These are phyloP conservation scores for Petunia secreta DNA, from an alignment of 257 asterid genomes.

Conservation along the genomic window DNA sequence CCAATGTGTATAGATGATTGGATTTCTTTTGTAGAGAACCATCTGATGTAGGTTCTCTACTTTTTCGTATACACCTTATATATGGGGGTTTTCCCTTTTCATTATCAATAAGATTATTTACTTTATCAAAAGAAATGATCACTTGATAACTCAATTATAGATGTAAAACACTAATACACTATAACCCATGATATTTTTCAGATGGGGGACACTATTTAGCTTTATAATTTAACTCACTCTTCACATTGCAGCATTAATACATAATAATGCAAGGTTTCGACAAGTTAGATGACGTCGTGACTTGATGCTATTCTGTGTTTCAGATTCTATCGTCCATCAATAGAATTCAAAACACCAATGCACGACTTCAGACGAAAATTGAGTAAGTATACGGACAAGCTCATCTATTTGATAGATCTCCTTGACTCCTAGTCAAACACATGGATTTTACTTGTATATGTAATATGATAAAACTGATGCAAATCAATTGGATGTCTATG, in stretches of 20 bases:
- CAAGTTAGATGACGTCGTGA: slow-evolving; percentile 21
- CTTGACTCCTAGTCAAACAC: slow-evolving; percentile 16
- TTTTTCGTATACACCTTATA: too few relatives aligned
- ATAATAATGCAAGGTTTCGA: background rate
- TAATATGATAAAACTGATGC: background rate
- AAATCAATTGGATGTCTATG: background rate
- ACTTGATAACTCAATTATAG: background rate
- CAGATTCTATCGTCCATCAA: slow-evolving; percentile 79
- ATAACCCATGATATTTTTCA: background rate
- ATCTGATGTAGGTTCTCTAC: too few relatives aligned
- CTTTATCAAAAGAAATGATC: too few relatives aligned
- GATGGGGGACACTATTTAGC: background rate
- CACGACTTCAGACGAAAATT: slow-evolving; percentile 71
- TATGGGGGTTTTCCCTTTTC: too few relatives aligned
- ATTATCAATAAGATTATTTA: too few relatives aligned
- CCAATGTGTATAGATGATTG: too few relatives aligned
- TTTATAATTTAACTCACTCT: background rate
- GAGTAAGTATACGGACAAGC: slow-evolving; percentile 58
- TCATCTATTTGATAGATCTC: slow-evolving; percentile 11
- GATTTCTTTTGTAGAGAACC: too few relatives aligned
- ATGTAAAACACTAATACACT: background rate
- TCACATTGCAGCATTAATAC: background rate
- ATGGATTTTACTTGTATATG: slow-evolving; percentile 9
- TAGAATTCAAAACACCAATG: slow-evolving; percentile 58
- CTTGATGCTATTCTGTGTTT: slow-evolving; percentile 31